These are phyloP conservation scores for Dioscorea alata DNA, from an alignment of 106 monocot genomes.

Conservation along the genomic window DNA sequence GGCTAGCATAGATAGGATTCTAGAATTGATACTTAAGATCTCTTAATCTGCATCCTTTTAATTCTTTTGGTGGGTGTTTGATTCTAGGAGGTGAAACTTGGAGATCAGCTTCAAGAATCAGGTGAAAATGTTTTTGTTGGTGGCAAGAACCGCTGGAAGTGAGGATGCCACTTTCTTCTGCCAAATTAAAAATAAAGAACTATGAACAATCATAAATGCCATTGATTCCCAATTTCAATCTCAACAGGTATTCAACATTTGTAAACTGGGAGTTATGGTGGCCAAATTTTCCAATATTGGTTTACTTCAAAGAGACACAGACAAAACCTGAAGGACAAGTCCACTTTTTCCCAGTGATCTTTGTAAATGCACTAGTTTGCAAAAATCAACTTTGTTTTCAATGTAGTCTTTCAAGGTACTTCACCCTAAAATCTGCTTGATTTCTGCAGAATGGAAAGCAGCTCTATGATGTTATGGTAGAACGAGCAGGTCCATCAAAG, in stretches of 20 bases:
- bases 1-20: too few relatives aligned
- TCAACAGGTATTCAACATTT: constrained; percentile 79
- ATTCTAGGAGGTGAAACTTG: constrained; percentile 80
- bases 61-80: neutral
- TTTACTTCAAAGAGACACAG: constrained; percentile 97
- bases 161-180: constrained; percentile 10
- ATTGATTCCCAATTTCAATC: neutral
- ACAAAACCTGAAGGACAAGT: constrained; percentile 94
- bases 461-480: constrained; percentile 78
- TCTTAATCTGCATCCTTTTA: too few relatives aligned
- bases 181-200: neutral
- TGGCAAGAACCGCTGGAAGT: constrained; percentile 98
- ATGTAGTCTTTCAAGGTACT: too few relatives aligned
- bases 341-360: constrained; percentile 96
- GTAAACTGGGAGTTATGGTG: constrained; percentile 99
- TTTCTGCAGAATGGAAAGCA: constrained; percentile 58
- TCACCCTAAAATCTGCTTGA: neutral
- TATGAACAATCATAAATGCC: neutral
- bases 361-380: constrained; percentile 39
- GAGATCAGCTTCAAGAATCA: constrained; percentile 66
- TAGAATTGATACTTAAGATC: too few relatives aligned
- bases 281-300: constrained; percentile 88
- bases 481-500: constrained; percentile 59
- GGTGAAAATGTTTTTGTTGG: constrained; percentile 99
- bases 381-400: neutral